These are phyloP conservation scores for Xylaria longipes DNA, from an alignment of 495 filamentous ascomycete species.

Conservation along the genomic window DNA sequence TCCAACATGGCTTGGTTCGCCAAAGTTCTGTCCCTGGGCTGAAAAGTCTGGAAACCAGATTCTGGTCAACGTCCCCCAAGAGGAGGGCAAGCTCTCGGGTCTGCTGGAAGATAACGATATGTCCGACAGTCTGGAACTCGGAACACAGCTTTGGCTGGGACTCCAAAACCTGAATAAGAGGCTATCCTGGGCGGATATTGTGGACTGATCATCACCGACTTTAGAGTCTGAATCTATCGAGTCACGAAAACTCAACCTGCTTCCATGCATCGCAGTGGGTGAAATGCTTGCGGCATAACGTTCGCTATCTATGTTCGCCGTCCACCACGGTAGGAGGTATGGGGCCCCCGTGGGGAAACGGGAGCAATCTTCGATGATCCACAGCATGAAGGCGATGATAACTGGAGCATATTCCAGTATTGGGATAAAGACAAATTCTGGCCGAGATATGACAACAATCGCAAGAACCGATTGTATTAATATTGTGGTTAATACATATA, in stretches of 20 bases:
- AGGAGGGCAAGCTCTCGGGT: conserved; percentile 35
- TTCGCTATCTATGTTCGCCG: not conserved
- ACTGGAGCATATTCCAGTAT: conserved; percentile 10
- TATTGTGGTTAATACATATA: conserved; percentile 14
- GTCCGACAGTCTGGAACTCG: conserved; percentile 35
- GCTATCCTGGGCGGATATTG: conserved; percentile 6
- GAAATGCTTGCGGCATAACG: not conserved
- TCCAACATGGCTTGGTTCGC: not conserved
- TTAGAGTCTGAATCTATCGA: conserved; percentile 7
- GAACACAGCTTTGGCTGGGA: conserved; percentile 20
- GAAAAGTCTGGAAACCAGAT: conserved; percentile 29
- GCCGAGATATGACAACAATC: not conserved
- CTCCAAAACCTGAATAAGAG: conserved; percentile 26
- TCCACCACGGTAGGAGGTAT: conserved; percentile 9
- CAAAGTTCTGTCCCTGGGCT: not conserved
- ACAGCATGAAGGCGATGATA: conserved; percentile 16
- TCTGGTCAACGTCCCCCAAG: conserved; percentile 33
- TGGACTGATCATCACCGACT: conserved; percentile 8
- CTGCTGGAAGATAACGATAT: conserved; percentile 30
- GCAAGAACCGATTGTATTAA: conserved; percentile 7
- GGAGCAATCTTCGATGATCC: conserved; percentile 24
- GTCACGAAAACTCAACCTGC: conserved; percentile 9
- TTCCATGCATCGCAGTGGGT: not conserved
- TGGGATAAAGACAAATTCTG: not conserved
- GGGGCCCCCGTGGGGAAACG: not conserved